Conservation (phyloP, 2,329 filamentous ascomycete genomes). For the Microdochium paspali region DNA sequence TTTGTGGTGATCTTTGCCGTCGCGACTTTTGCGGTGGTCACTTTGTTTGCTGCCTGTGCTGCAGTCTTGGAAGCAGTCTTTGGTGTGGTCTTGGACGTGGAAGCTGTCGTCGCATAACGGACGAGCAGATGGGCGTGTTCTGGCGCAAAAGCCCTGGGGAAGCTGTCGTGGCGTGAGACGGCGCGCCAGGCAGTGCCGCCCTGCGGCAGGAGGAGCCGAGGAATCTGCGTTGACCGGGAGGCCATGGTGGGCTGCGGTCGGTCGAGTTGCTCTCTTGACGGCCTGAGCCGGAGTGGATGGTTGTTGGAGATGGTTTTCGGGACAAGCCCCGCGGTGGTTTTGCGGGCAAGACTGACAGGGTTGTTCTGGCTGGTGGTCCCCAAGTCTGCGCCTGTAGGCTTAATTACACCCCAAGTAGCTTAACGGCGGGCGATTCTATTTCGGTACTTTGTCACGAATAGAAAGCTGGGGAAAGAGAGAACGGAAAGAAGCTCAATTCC, state of each 20-base stretch:
- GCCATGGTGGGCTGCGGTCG: constrained; percentile 24
- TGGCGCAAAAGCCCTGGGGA: constrained; percentile 13
- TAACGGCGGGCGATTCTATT: no score
- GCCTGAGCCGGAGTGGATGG: background rate
- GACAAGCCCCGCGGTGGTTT: background rate
- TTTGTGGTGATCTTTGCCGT: constrained; percentile 1
- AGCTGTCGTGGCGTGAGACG: constrained; percentile 15
- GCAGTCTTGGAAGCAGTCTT: constrained; percentile 7
- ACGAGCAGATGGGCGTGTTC: constrained; percentile 19
- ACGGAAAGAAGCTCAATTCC: no score
- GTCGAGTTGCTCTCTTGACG: constrained; percentile 1
- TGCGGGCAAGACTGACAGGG: background rate
- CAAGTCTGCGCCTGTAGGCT: no score
- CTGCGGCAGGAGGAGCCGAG: constrained; percentile 59
- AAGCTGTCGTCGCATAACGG: constrained; percentile 27
- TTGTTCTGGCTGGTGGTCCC: no score
- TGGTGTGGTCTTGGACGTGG: constrained; percentile 22
- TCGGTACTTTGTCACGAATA: no score
- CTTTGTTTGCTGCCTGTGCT: constrained; percentile 33
- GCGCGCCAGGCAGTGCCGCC: constrained; percentile 46
- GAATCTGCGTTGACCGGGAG: constrained; percentile 42
- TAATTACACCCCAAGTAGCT: no score
- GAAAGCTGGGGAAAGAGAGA: no score
- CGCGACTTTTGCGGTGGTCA: constrained; percentile 25
- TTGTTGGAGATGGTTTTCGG: background rate